phyloP scores from a whole-genome alignment of 1,284 basidiomycete species.

The Cryptococcus deneoformans region DNA sequence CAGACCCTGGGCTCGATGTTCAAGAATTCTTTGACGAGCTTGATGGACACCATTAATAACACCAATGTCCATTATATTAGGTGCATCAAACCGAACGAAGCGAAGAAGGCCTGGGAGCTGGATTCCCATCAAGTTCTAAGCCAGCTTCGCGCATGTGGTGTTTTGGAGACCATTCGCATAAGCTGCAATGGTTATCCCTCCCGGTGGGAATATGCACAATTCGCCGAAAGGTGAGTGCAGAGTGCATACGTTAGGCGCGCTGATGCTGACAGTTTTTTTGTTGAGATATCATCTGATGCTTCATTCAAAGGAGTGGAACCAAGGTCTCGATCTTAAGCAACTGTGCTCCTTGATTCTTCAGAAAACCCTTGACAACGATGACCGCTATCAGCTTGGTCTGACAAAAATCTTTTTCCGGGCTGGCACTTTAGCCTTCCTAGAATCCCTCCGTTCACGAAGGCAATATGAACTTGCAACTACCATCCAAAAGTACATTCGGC shows the following conservation, averaged over 20 bases:
- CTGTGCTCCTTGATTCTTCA: slow-evolving; percentile 86
- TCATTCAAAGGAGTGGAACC: slow-evolving; percentile 74
- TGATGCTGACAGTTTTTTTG: not conserved
- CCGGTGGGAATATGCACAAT: slow-evolving; percentile 99
- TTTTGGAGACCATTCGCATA: slow-evolving; percentile 97
- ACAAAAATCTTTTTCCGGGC: slow-evolving; percentile 99
- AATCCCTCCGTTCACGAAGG: slow-evolving; percentile 81
- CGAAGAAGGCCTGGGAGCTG: slow-evolving; percentile 95
- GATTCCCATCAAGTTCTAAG: slow-evolving; percentile 93
- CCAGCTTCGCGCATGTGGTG: slow-evolving; percentile 97
- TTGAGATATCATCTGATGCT: slow-evolving; percentile 95
- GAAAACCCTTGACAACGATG: slow-evolving; percentile 82
- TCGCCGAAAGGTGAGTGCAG: slow-evolving; percentile 78
- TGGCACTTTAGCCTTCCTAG: slow-evolving; percentile 97
- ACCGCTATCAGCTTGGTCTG: slow-evolving; percentile 95
- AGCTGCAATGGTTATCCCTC: slow-evolving; percentile 99
- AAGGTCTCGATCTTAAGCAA: slow-evolving; percentile 67
- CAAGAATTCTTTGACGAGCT: slow-evolving; percentile 85
- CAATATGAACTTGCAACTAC: slow-evolving; percentile 89
- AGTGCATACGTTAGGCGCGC: not conserved
- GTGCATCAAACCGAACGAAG: slow-evolving; percentile 94
- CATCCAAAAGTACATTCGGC: slow-evolving; percentile 95
- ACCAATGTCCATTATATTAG: slow-evolving; percentile 99
- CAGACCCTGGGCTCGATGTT: slow-evolving; percentile 98
- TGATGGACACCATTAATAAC: slow-evolving; percentile 97